phyloP scores from a whole-genome alignment of 306 rosid species.

The Dryas octopetala region DNA sequence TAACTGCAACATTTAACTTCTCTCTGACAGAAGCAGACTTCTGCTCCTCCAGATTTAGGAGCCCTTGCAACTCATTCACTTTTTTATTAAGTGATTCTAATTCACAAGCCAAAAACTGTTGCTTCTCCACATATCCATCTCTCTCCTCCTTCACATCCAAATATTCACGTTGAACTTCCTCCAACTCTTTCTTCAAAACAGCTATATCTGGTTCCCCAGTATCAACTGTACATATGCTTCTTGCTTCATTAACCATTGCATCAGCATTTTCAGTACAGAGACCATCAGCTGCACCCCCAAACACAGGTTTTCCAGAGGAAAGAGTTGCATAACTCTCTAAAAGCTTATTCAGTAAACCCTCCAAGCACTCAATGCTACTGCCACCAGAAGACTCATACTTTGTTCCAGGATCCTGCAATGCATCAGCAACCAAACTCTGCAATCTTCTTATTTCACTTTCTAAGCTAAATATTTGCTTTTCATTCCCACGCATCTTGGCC shows the following conservation, averaged over 20 bases:
- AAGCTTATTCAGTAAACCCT: constrained; percentile 63
- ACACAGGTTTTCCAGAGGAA: constrained; percentile 34
- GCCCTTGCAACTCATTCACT: constrained; percentile 67
- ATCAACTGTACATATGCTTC: constrained; percentile 40
- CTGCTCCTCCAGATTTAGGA: constrained; percentile 86
- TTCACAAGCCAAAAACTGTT: constrained; percentile 54
- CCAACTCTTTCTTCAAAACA: constrained; percentile 64
- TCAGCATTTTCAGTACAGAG: constrained; percentile 35
- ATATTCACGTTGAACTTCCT: constrained; percentile 62
- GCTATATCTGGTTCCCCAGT: constrained; percentile 40
- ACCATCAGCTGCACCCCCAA: constrained; percentile 33
- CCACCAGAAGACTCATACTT: constrained; percentile 48
- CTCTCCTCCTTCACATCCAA: constrained; percentile 62
- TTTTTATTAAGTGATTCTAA: constrained; percentile 55
- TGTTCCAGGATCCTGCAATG: constrained; percentile 45
- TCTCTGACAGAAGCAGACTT: constrained; percentile 85
- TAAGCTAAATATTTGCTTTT: constrained; percentile 41
- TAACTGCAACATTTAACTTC: constrained; percentile 84
- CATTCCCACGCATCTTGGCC: constrained; percentile 47
- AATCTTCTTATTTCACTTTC: constrained; percentile 59
- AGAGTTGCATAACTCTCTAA: constrained; percentile 51
- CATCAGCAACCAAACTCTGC: constrained; percentile 57
- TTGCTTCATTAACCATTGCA: constrained; percentile 35
- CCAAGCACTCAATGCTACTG: constrained; percentile 62
- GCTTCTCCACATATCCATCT: constrained; percentile 56